These are phyloP conservation scores for Debaryomyces castellii DNA, from an alignment of 805 yeast species.

Conservation along the genomic window DNA sequence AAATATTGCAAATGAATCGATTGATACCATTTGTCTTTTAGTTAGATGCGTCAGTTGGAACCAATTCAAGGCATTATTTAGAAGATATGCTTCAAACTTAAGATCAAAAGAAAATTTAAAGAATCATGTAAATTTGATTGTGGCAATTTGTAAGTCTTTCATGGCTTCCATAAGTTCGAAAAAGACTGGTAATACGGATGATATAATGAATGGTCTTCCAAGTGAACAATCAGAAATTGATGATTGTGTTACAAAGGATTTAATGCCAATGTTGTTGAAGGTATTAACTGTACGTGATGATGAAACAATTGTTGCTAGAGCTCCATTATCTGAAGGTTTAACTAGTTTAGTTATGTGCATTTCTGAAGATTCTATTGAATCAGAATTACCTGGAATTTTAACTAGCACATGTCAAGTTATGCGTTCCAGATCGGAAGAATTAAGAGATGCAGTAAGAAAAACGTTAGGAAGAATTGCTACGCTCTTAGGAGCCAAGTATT, in stretches of 20 bases:
- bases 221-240: constrained; percentile 24
- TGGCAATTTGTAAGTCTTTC: constrained; percentile 53
- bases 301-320: constrained; percentile 71
- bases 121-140: constrained; percentile 58
- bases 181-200: constrained; percentile 11
- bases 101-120: constrained; percentile 45
- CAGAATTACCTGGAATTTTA: constrained; percentile 75
- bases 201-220: constrained; percentile 26
- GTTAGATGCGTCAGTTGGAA: constrained; percentile 66
- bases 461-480: constrained; percentile 64
- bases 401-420: constrained; percentile 87
- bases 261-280: constrained; percentile 62
- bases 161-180: constrained; percentile 28
- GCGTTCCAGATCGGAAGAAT: constrained; percentile 79
- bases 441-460: constrained; percentile 83
- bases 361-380: constrained; percentile 51
- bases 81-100: constrained; percentile 58
- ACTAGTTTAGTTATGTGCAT: constrained; percentile 66
- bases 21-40: constrained; percentile 59
- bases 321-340: constrained; percentile 80
- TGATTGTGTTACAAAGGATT: constrained; percentile 48
- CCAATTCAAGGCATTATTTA: constrained; percentile 74
- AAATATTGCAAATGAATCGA: constrained; percentile 65
- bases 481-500: constrained; percentile 69
- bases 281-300: constrained; percentile 67